Percentiles rank a stretch among this genome's conserved stretches.
These are phyloP conservation scores for Torulaspora pretoriensis DNA, from an alignment of 1,139 yeast genomes.

Conservation along the genomic window DNA sequence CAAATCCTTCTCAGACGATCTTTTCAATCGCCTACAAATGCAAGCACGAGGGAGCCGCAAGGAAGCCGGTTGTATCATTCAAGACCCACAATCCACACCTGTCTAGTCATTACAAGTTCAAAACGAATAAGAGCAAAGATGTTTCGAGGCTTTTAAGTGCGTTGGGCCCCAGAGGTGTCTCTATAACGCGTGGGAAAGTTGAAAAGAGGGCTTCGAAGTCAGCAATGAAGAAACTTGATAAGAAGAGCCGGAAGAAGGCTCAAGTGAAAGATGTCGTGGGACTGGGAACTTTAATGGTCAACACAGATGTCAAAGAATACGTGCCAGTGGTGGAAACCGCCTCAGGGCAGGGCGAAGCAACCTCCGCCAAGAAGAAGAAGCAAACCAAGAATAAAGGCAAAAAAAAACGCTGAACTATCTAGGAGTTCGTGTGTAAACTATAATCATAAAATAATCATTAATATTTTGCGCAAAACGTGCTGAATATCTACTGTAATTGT, in stretches of 20 bases:
- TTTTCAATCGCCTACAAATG: constrained; percentile 49
- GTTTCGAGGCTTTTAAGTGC: constrained; percentile 73
- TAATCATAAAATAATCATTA: constrained; percentile 2
- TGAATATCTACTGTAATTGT: not conserved
- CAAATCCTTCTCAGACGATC: constrained; percentile 47
- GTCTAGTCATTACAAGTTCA: constrained; percentile 62
- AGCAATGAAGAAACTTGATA: constrained; percentile 10
- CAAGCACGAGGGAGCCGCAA: constrained; percentile 27
- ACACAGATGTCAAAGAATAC: constrained; percentile 30
- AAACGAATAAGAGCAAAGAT: constrained; percentile 67
- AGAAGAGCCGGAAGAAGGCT: constrained; percentile 12
- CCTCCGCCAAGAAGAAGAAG: constrained; percentile 15
- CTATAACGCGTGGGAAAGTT: constrained; percentile 26
- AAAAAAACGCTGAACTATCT: constrained; percentile 22
- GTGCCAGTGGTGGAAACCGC: constrained; percentile 15
- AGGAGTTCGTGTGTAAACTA: constrained; percentile 4
- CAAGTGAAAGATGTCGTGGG: constrained; percentile 27
- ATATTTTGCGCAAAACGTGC: not conserved
- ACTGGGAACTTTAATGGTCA: constrained; percentile 28
- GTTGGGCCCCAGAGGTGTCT: constrained; percentile 79
- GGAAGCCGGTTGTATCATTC: constrained; percentile 44
- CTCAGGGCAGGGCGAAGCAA: constrained; percentile 1
- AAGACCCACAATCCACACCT: constrained; percentile 69
- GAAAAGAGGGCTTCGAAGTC: constrained; percentile 19
- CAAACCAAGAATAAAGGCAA: constrained; percentile 26